phyloP scores from a whole-genome alignment of 345 rosid species.

The Citrus unshiu region DNA sequence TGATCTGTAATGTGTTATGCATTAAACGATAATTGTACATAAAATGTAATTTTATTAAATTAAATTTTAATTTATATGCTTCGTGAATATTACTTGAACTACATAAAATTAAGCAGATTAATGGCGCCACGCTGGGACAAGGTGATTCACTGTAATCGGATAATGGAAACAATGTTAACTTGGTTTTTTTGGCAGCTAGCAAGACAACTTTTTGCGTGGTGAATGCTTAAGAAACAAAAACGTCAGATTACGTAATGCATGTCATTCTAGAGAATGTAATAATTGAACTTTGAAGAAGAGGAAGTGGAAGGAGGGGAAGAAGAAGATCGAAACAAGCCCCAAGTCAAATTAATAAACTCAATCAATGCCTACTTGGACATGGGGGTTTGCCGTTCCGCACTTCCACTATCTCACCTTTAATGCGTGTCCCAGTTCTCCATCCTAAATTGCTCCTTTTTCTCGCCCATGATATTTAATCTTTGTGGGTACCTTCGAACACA shows the following conservation, averaged over 20 bases:
- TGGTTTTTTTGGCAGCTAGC: background rate
- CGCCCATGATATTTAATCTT: background rate
- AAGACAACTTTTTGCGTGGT: background rate
- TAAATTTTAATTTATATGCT: too few relatives aligned
- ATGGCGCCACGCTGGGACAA: too few relatives aligned
- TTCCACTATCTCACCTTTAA: background rate
- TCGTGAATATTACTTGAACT: too few relatives aligned
- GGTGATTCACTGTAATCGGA: too few relatives aligned
- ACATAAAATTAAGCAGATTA: too few relatives aligned
- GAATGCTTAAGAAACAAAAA: background rate
- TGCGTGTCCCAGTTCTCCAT: background rate
- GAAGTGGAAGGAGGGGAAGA: background rate
- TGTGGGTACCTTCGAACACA: background rate
- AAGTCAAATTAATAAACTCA: background rate
- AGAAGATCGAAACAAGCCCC: too few relatives aligned
- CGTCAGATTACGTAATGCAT: background rate
- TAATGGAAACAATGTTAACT: too few relatives aligned
- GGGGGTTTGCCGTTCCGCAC: background rate
- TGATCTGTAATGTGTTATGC: too few relatives aligned
- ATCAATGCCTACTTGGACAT: background rate
- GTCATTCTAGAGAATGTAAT: background rate
- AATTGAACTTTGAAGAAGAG: background rate
- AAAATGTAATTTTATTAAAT: too few relatives aligned
- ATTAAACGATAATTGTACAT: too few relatives aligned
- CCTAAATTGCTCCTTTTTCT: background rate